Percentiles rank a stretch among this genome's conserved stretches.
Evolutionary conservation across 2,329 filamentous ascomycete species (phyloP).

Genomic region (Drechmeria coniospora): DNA sequence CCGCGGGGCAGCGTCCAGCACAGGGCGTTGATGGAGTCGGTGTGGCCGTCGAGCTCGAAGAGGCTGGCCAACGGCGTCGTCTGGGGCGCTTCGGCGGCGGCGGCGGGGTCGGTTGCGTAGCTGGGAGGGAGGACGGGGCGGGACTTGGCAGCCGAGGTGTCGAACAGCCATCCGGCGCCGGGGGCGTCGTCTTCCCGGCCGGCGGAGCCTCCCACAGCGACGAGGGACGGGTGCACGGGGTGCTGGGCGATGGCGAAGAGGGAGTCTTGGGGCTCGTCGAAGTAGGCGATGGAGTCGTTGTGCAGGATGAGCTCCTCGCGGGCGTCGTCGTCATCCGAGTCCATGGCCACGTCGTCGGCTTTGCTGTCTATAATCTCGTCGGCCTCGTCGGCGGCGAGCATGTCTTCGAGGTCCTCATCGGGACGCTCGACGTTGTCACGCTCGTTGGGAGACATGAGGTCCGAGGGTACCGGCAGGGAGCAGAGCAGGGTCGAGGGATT

Average conservation of each 20-base stretch:
- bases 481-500: too few relatives aligned
- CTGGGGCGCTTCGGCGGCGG: slow-evolving; percentile 28
- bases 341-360: slow-evolving; percentile 66
- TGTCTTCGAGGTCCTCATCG: slow-evolving; percentile 38
- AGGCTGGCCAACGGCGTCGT: slow-evolving; percentile 48
- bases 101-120: slow-evolving; percentile 51
- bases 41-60: slow-evolving; percentile 73
- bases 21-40: slow-evolving; percentile 78
- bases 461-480: too few relatives aligned
- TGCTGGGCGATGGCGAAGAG: slow-evolving; percentile 94
- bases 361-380: slow-evolving; percentile 48
- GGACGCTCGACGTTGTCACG: slow-evolving; percentile 44
- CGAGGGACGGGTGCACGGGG: slow-evolving; percentile 57
- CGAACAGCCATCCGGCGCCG: slow-evolving; percentile 76
- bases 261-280: slow-evolving; percentile 77
- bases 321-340: slow-evolving; percentile 56
- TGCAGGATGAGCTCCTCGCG: slow-evolving; percentile 67
- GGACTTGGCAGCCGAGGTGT: slow-evolving; percentile 47
- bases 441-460: slow-evolving; percentile 16
- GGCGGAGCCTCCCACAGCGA: slow-evolving; percentile 72
- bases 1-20: slow-evolving; percentile 72
- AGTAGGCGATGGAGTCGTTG: slow-evolving; percentile 89
- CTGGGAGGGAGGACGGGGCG: slow-evolving; percentile 60
- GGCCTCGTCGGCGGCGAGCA: slow-evolving; percentile 63
- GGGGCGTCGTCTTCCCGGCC: slow-evolving; percentile 41